A percentile compares a stretch with the other conserved stretches of the same genome.
phyloP scores from a whole-genome alignment of 2,329 filamentous ascomycete genomes.

The Coniochaeta hoffmannii region DNA sequence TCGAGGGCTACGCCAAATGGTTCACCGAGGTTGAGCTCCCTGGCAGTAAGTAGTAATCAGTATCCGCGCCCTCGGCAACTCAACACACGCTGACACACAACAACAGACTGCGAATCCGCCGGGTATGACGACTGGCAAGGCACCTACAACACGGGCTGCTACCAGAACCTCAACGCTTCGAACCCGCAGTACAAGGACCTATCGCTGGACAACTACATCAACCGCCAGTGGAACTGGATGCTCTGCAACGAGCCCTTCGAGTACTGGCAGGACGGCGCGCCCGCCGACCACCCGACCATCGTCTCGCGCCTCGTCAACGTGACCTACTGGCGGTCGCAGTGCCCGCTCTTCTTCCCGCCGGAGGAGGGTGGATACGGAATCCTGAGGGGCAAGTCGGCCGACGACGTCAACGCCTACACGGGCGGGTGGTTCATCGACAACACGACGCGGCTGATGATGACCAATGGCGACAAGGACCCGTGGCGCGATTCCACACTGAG shows the following conservation, averaged over 20 bases:
- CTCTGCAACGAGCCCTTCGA: conserved; percentile 38
- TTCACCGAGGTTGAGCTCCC: conserved; percentile 31
- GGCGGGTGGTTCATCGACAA: conserved; percentile 24
- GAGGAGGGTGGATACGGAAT: conserved; percentile 24
- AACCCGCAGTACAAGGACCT: conserved; percentile 28
- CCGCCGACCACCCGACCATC: conserved; percentile 28
- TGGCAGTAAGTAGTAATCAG: conserved; percentile 11
- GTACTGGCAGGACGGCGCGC: conserved; percentile 34
- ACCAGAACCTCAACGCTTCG: conserved; percentile 33
- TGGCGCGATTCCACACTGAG: conserved; percentile 27
- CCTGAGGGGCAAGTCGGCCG: conserved; percentile 17
- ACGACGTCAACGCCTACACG: conserved; percentile 23
- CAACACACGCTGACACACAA: background rate
- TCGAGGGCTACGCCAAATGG: conserved; percentile 42
- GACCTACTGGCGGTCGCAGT: conserved; percentile 29
- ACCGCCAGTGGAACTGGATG: conserved; percentile 46
- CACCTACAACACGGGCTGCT: conserved; percentile 35
- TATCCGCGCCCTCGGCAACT: background rate
- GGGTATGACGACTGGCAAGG: conserved; percentile 29
- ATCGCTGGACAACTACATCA: conserved; percentile 26
- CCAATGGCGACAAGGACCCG: conserved; percentile 28
- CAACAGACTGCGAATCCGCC: conserved; percentile 30
- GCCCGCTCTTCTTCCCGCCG: conserved; percentile 35
- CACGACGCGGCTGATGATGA: conserved; percentile 24
- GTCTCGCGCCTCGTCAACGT: conserved; percentile 26